A percentile compares a stretch with the other conserved stretches of the same genome.
Conservation (phyloP, 805 yeast species). For the Sugiyamaella lignohabitans region DNA sequence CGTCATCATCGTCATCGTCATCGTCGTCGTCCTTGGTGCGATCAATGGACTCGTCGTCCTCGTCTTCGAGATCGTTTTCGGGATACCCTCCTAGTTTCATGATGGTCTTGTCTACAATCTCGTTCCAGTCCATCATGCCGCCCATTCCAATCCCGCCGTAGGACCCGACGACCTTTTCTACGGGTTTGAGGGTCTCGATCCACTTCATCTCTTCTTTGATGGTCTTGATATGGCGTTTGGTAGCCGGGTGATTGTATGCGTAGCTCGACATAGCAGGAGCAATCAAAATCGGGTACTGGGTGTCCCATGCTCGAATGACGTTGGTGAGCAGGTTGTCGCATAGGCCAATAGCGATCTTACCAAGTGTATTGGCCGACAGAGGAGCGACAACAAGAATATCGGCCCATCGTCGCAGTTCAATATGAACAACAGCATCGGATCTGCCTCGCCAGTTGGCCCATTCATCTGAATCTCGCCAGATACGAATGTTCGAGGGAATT, state of each 20-base stretch:
- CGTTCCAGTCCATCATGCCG: slow-evolving; percentile 98
- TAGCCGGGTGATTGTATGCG: slow-evolving; percentile 82
- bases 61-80: slow-evolving; percentile 46
- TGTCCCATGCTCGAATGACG: slow-evolving; percentile 93
- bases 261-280: slow-evolving; percentile 97
- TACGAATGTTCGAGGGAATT: slow-evolving; percentile 60
- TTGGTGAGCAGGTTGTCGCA: slow-evolving; percentile 89
- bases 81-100: slow-evolving; percentile 62
- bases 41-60: slow-evolving; percentile 40
- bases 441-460: slow-evolving; percentile 84
- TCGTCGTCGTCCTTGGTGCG: slow-evolving; percentile 30
- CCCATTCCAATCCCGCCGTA: slow-evolving; percentile 99
- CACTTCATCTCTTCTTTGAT: slow-evolving; percentile 89
- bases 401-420: slow-evolving; percentile 95
- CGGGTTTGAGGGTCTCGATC: slow-evolving; percentile 89
- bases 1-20: slow-evolving; percentile 26
- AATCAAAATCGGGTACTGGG: slow-evolving; percentile 75
- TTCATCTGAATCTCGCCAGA: slow-evolving; percentile 93
- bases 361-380: slow-evolving; percentile 82
- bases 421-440: slow-evolving; percentile 88
- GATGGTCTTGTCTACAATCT: slow-evolving; percentile 79
- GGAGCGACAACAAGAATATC: slow-evolving; percentile 93
- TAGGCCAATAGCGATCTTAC: slow-evolving; percentile 83
- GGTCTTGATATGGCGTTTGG: slow-evolving; percentile 71
- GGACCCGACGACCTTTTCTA: slow-evolving; percentile 85